These are phyloP conservation scores for Warburgia ugandensis DNA, from an alignment of 164 flowering plant species.

Conservation along the genomic window DNA sequence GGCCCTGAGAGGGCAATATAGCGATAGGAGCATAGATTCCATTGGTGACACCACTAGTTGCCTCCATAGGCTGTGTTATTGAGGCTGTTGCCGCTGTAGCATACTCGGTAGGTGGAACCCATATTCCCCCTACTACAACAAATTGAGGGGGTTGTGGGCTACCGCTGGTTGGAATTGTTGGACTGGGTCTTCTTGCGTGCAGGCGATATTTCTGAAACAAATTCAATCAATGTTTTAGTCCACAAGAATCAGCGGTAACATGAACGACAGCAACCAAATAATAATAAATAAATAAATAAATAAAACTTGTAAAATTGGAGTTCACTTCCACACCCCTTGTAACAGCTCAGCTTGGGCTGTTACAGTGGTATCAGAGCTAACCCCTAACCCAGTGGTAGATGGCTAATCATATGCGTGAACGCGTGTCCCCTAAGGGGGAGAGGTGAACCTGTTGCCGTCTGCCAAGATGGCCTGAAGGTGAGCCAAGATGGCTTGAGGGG, in stretches of 20 bases:
- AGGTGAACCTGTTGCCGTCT: too few species aligned
- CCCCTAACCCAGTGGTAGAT: too few species aligned
- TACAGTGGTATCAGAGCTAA: too few species aligned
- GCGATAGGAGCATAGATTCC: constrained; percentile 50
- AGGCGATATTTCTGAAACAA: constrained; percentile 56
- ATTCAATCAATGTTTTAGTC: neutral
- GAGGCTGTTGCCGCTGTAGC: constrained; percentile 21
- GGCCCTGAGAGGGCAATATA: constrained; percentile 1
- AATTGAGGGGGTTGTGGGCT: constrained; percentile 48
- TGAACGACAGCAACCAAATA: too few species aligned
- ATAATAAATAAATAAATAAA: too few species aligned
- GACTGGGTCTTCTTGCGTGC: constrained; percentile 57
- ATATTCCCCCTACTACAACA: constrained; percentile 76
- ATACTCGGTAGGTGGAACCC: constrained; percentile 59
- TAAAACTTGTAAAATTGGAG: too few species aligned
- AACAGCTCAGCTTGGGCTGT: too few species aligned
- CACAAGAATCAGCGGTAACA: neutral
- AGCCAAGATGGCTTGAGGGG: too few species aligned
- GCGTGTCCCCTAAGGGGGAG: too few species aligned
- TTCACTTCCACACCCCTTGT: too few species aligned
- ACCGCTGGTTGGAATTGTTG: constrained; percentile 18
- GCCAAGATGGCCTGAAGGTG: too few species aligned
- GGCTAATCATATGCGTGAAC: too few species aligned
- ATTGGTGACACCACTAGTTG: constrained; percentile 11
- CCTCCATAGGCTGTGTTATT: constrained; percentile 13